phyloP scores from a whole-genome alignment of 805 yeast genomes.

The Saccharomycopsis sp. region DNA sequence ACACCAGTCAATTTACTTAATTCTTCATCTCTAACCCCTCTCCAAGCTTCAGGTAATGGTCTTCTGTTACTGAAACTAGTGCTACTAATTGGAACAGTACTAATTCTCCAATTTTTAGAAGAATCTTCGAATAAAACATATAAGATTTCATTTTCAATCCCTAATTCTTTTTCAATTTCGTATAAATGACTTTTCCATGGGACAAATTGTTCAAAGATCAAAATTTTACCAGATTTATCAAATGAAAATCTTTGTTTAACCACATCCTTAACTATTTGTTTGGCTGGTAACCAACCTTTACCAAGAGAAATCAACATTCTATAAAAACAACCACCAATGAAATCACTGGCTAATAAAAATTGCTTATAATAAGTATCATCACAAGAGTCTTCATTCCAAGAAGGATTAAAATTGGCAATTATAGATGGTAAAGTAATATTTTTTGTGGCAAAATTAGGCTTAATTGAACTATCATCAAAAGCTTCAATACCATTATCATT shows the following conservation, averaged over 20 bases:
- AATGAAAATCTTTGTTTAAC: constrained; percentile 45
- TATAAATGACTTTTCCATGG: constrained; percentile 96
- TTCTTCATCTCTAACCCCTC: constrained; percentile 90
- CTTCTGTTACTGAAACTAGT: constrained; percentile 76
- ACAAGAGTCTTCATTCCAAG: constrained; percentile 68
- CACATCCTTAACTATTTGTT: constrained; percentile 62
- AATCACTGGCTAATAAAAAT: constrained; percentile 59
- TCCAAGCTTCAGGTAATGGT: constrained; percentile 83
- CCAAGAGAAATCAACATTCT: constrained; percentile 63
- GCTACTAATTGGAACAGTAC: constrained; percentile 79
- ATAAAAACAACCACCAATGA: constrained; percentile 78
- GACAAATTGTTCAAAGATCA: constrained; percentile 65
- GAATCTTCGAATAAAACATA: constrained; percentile 78
- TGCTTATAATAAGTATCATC: constrained; percentile 48
- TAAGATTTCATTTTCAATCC: constrained; percentile 44
- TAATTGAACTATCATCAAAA: constrained; percentile 39
- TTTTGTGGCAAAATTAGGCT: constrained; percentile 59
- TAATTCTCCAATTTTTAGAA: constrained; percentile 69
- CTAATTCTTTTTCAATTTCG: constrained; percentile 52
- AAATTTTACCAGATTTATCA: constrained; percentile 61
- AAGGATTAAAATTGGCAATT: constrained; percentile 73
- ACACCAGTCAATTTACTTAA: constrained; percentile 69
- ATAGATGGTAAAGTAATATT: constrained; percentile 70
- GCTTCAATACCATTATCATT: constrained; percentile 88
- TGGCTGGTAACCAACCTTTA: constrained; percentile 86